phyloP scores from a whole-genome alignment of 2,329 filamentous ascomycete genomes.

The Cordyceps pruinosa region DNA sequence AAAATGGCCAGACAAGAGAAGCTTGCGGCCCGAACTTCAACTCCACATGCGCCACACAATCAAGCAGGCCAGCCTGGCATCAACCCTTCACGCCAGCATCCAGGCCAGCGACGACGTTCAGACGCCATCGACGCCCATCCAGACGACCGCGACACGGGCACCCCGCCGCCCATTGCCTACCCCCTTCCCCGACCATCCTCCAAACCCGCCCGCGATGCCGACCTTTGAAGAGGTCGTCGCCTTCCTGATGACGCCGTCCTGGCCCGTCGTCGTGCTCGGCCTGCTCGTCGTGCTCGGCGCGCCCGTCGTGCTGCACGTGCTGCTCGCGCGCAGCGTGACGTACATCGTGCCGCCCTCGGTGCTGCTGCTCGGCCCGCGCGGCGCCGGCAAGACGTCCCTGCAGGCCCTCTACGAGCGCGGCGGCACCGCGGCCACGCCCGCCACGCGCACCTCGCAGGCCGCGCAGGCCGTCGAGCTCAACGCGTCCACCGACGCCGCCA shows the following conservation, averaged over 20 bases:
- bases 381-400: slow-evolving; percentile 81
- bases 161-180: not conserved
- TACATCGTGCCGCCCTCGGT: slow-evolving; percentile 68
- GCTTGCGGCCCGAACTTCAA: not conserved
- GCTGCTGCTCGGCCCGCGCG: slow-evolving; percentile 72
- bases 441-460: slow-evolving; percentile 51
- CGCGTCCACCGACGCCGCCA: slow-evolving; percentile 39
- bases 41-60: not conserved
- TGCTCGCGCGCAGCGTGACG: slow-evolving; percentile 59
- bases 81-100: not conserved
- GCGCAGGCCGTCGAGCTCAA: slow-evolving; percentile 48
- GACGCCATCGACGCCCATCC: not conserved
- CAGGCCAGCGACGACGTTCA: not conserved
- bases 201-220: slow-evolving; percentile 26
- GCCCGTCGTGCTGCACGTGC: slow-evolving; percentile 70
- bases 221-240: slow-evolving; percentile 38
- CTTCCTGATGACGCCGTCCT: slow-evolving; percentile 52
- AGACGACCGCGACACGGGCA: not conserved
- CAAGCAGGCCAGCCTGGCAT: not conserved
- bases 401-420: slow-evolving; percentile 65
- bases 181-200: not conserved
- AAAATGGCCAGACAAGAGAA: not conserved
- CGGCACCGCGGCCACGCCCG: slow-evolving; percentile 26
- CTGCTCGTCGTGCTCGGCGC: slow-evolving; percentile 62
- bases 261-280: slow-evolving; percentile 59